These are phyloP conservation scores for Blastobotrys attinorum DNA, from an alignment of 805 yeast genomes.

Conservation along the genomic window DNA sequence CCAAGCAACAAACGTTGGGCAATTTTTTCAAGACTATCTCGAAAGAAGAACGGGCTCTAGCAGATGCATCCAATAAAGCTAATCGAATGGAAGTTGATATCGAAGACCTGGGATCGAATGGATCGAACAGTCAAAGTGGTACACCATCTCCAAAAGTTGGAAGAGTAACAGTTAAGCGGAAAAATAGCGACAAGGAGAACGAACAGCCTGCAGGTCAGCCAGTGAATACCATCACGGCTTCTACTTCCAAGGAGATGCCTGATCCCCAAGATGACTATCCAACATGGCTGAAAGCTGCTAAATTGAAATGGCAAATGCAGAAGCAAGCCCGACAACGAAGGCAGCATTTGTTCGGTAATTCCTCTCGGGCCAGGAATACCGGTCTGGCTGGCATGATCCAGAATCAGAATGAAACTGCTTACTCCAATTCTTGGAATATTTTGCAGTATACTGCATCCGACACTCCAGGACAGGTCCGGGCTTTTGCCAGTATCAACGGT, in stretches of 20 bases:
- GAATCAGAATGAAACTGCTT: constrained; percentile 62
- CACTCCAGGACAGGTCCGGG: constrained; percentile 69
- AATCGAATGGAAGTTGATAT: constrained; percentile 22
- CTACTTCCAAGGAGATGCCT: constrained; percentile 25
- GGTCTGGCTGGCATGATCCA: constrained; percentile 62
- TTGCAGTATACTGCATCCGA: constrained; percentile 47
- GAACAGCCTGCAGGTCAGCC: neutral
- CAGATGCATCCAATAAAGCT: constrained; percentile 7
- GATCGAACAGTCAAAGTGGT: no score
- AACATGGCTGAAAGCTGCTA: constrained; percentile 58
- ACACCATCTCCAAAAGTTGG: neutral
- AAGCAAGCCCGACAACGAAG: constrained; percentile 65
- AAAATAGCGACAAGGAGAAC: constrained; percentile 1
- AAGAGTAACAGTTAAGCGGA: constrained; percentile 10
- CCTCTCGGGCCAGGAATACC: constrained; percentile 35
- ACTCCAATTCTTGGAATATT: constrained; percentile 81
- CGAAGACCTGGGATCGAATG: constrained; percentile 43
- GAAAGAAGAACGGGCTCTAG: neutral
- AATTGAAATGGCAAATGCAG: constrained; percentile 81
- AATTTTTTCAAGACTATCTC: constrained; percentile 38
- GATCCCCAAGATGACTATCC: constrained; percentile 31
- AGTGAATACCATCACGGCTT: neutral
- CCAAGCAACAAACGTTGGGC: constrained; percentile 61
- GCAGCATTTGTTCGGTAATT: constrained; percentile 67
- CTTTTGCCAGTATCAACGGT: constrained; percentile 57